Percentiles rank a stretch among this genome's conserved stretches.
Evolutionary conservation across 225 moss, liverwort and hornwort genomes (phyloP).

Genomic region (Antitrichia curtipendula): DNA sequence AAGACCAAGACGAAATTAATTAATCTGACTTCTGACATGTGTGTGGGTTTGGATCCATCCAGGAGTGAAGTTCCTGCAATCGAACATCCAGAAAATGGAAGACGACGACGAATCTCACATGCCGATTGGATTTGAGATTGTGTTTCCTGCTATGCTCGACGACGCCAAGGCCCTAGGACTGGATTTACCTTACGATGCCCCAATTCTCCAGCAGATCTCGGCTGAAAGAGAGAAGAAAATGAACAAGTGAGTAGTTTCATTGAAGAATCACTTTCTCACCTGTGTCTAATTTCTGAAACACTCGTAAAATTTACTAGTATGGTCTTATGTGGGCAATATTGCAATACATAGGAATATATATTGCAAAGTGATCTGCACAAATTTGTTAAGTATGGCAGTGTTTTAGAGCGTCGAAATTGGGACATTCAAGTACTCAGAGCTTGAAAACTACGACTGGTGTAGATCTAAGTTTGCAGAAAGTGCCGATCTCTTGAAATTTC

Average conservation of each 20-base stretch:
- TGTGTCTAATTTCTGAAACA: neutral
- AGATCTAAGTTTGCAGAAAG: neutral
- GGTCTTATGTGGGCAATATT: neutral
- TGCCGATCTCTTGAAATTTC: neutral
- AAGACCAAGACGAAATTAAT: too few relatives aligned
- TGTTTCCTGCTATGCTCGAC: conserved; percentile 41
- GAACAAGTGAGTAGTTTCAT: conserved; percentile 23
- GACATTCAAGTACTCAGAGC: too few relatives aligned
- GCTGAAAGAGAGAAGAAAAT: conserved; percentile 55
- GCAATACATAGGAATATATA: neutral
- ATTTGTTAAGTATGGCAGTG: neutral
- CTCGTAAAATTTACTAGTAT: neutral
- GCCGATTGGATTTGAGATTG: conserved; percentile 81
- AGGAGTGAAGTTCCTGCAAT: conserved; percentile 53
- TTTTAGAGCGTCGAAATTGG: neutral
- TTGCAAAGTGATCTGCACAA: neutral
- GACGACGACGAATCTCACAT: conserved; percentile 50
- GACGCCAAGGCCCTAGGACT: conserved; percentile 49
- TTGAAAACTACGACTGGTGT: neutral
- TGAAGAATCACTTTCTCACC: neutral
- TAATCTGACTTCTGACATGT: neutral
- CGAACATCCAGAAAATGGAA: conserved; percentile 39
- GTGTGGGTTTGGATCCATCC: neutral
- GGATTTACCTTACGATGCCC: conserved; percentile 42
- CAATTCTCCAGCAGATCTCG: conserved; percentile 21